Evolutionary conservation across 2,329 filamentous ascomycete species (phyloP), one percentile per base, ranked within the genome.

Genomic region (Pseudogymnoascus sp.): DNA sequence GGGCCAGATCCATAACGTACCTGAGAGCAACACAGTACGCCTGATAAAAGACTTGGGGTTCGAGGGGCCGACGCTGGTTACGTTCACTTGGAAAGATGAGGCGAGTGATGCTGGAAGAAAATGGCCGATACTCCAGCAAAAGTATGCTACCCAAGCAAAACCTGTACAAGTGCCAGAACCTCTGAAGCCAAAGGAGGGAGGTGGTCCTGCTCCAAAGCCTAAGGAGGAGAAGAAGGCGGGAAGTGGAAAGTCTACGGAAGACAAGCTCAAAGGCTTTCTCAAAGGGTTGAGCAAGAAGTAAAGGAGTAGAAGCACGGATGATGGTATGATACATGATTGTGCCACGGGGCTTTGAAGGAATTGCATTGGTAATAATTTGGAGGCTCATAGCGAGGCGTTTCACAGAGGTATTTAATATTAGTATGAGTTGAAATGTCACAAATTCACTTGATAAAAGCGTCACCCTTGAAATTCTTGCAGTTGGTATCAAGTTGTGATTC

Each of bases 41-140:
- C 75, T 96, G n/a, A 88, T 96, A 61, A 78, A 80, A 58, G 83
- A 86, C 60, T 80, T 95, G 65, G 83, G 85, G 12, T 81, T 96
- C 63, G 80, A 79, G 2, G 84, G 85, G 5, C 80, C 83, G 33
- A 85, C 92, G 30, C 76, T 95, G 7, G 76, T 96, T 41, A 92
- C 86, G 62, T 81, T 95, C 62, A 74, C 84, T 1, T 95, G 90
- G 89, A 82, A 84, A 18, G 80, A 85, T 52, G 77, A 72, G 35
- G 87, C 85, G 1, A 77, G 80, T n/a, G 67, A 74, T 1, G 74
- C 78, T 9, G 80, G 79, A 3, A 77, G 85, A 61, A 79, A 78
- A 28, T 23, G n/a, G 26, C 74, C 73, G 21, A 66, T 64, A 6
- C 59, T 71, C 38, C 69, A 71, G 66, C 65, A 71, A 1, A 74